Conservation (phyloP, 768 basidiomycete genomes). For the Boletus reticulatus region DNA sequence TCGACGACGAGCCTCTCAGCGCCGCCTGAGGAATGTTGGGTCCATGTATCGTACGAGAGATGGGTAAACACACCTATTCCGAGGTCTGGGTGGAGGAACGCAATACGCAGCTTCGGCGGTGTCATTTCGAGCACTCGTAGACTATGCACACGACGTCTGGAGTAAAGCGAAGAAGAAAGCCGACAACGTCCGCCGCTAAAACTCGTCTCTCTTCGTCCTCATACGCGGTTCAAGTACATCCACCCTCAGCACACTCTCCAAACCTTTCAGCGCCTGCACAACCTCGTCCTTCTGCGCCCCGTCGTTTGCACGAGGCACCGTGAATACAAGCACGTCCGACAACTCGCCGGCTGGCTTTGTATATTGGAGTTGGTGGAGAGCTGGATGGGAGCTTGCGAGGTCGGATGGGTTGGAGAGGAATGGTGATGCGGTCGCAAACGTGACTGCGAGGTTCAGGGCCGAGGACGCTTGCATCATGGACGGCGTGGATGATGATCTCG, state of each 20-base stretch:
- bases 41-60: neutral
- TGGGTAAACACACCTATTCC: slow-evolving; percentile 68
- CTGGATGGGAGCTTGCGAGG: slow-evolving; percentile 19
- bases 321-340: slow-evolving; percentile 21
- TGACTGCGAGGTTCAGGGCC: slow-evolving; percentile 27
- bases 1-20: slow-evolving; percentile 96
- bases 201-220: slow-evolving; percentile 27
- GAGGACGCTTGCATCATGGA: neutral
- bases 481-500: too few relatives aligned
- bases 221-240: slow-evolving; percentile 21
- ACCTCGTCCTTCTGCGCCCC: slow-evolving; percentile 7
- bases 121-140: neutral
- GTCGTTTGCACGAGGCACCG: slow-evolving; percentile 4
- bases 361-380: slow-evolving; percentile 23
- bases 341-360: slow-evolving; percentile 19
- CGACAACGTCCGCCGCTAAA: slow-evolving; percentile 7
- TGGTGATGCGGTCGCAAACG: slow-evolving; percentile 24
- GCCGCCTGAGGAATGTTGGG: slow-evolving; percentile 57
- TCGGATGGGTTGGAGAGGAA: slow-evolving; percentile 23
- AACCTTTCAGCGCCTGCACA: slow-evolving; percentile 12
- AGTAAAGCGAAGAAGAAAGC: neutral
- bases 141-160: too few relatives aligned
- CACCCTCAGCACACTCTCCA: slow-evolving; percentile 22
- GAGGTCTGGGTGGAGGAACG: slow-evolving; percentile 92
- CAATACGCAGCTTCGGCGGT: slow-evolving; percentile 47